phyloP scores from a whole-genome alignment of 2,329 filamentous ascomycete genomes.

The Chlorencoelia australis region DNA sequence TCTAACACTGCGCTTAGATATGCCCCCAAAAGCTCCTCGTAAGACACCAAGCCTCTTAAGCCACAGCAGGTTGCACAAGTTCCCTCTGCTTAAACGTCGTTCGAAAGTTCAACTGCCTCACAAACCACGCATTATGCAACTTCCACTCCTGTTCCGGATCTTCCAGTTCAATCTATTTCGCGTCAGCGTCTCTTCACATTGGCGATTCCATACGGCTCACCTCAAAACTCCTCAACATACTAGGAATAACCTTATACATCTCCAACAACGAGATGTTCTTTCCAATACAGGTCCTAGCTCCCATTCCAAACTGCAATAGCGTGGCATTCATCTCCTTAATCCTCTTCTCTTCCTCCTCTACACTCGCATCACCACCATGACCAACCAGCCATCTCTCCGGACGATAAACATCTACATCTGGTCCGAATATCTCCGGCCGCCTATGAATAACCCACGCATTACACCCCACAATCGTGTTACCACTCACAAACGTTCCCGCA shows the following conservation, averaged over 20 bases:
- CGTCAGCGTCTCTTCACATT: background rate
- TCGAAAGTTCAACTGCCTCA: constrained; percentile 47
- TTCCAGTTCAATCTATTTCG: constrained; percentile 40
- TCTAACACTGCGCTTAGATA: no score
- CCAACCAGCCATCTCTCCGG: constrained; percentile 57
- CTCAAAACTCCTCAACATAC: constrained; percentile 54
- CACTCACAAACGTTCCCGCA: constrained; percentile 49
- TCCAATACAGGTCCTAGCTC: constrained; percentile 59
- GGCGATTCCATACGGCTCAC: constrained; percentile 26
- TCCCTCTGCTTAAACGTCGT: constrained; percentile 21
- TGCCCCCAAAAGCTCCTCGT: no score
- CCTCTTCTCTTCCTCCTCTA: constrained; percentile 37
- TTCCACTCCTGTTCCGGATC: constrained; percentile 47
- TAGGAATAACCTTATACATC: constrained; percentile 54
- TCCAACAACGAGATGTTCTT: constrained; percentile 55
- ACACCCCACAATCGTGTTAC: constrained; percentile 64
- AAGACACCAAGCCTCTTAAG: background rate
- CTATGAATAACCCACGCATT: constrained; percentile 68
- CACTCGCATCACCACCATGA: constrained; percentile 29
- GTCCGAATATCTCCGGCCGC: constrained; percentile 55
- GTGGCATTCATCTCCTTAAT: constrained; percentile 56
- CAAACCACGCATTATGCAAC: constrained; percentile 52
- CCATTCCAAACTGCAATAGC: constrained; percentile 68
- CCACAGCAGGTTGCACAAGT: constrained; percentile 12
- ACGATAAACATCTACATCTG: constrained; percentile 53